Base-by-base conservation (phyloP, 257 asterid species). In the Salvia miltiorrhiza region DNA sequence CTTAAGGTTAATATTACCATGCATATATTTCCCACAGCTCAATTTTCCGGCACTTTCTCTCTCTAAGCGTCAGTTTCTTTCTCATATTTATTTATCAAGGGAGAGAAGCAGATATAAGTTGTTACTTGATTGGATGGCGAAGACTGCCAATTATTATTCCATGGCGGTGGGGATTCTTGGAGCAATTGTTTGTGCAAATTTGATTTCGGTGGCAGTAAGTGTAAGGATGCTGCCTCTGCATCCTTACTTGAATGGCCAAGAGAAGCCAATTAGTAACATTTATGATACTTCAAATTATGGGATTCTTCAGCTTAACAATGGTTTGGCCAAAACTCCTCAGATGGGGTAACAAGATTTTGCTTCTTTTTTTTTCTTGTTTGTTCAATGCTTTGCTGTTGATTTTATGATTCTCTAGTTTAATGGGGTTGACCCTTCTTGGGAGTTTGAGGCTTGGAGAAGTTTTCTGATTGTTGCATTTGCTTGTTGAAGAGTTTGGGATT, bases 241-340 rank as follows among this genome's bases (percentile, higher is more conserved):
- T 70, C 95, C 97, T 70, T 84, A 77, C 45, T 79, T 81, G 79
- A 69, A 12, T n/a, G 80, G 71, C 59, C 77, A 30, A 74, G 80
- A 79, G 21, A 75, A 76, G 23, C 78, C 84, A 63, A 71, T 84
- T 53, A 59, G 83, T 11, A 74, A 55, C 40, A 73, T 87, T 65
- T 92, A 75, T 78, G 96, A 92, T 76, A 92, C 98, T 75, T 87
- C 98, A 59, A 89, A 82, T 1, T 92, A 92, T 73, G 98, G 96
- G 8, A 62, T 84, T 73, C 70, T 89, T 48, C 96, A 92, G 81
- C 81, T 92, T 39, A 40, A 53, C 53, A 92, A 92, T 86, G 98
- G 98, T 41, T 80, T 92, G 78, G 96, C 89, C 44, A 73, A 1
- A 24, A 82, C 96, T 78, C 98, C 98, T 69, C 98, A 83, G 77